Base-by-base conservation (phyloP, 192 early-diverging fungal species). In the Phlyctochytrium arcticum region DNA sequence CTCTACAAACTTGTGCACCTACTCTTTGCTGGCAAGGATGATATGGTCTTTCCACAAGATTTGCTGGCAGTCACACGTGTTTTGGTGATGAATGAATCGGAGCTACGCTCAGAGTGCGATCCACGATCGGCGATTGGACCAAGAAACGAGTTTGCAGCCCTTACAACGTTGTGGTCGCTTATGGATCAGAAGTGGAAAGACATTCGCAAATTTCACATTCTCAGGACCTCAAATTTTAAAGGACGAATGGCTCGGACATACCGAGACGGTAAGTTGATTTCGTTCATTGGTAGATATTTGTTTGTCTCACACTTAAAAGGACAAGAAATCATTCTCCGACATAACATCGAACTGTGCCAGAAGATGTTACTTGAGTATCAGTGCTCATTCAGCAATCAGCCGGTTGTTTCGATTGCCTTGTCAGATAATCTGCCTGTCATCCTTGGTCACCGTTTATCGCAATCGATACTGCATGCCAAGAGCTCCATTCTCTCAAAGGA, bases 11-110 rank as follows among this genome's bases (percentile, higher is more conserved):
- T 63, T 17, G 57, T 81, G 8, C 67, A 73, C 44, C 69, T 74
- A 4, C 68, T 81, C 26, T 81, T 77, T 57, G 34, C n/a, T 2
- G 67, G 59, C 10, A 51, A 69, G 27, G 72, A 75, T 48, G 79
- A 77, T 6, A 39, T 27, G 0, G 19, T 24, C 21, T 51, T 73
- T 5, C 30, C 67, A 19, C 32, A 19, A 5, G 69, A 72, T 26
- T 30, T 75, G 31, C 4, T 80, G 36, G 36, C 37, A 10, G 64
- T 70, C 2, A 60, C 61, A 6, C n/a, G 65, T 32, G 33, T 80
- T n/a, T 34, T 80, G 48, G 73, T 80, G 12, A 69, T 65, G 35
- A 74, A 67, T 24, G 57, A 50, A 26, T 10, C 15, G 9, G 78
- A 76, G 44, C 29, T 76, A 9, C 9, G 39, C 6, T 10, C 31